These are phyloP conservation scores for Leonotis leonurus DNA, from an alignment of 257 asterid genomes.

Conservation along the genomic window DNA sequence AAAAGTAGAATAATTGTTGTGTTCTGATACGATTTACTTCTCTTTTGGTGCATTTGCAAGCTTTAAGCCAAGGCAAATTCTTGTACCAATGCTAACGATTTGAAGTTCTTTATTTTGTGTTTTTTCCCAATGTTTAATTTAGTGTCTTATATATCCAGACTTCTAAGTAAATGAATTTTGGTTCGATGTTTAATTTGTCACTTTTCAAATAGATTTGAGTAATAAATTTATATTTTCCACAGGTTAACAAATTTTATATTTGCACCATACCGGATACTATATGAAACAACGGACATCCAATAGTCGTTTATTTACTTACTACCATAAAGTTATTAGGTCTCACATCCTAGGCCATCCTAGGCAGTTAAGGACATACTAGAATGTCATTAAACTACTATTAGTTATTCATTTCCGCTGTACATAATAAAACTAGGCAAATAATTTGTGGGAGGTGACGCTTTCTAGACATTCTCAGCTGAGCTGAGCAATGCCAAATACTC, in stretches of 20 bases:
- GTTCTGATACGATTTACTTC: background rate
- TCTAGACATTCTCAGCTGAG: constrained; percentile 21
- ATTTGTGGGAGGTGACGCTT: background rate
- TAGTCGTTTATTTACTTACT: background rate
- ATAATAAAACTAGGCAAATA: background rate
- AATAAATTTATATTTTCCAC: too few species aligned
- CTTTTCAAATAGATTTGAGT: too few species aligned
- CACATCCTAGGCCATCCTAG: background rate
- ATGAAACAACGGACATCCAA: background rate
- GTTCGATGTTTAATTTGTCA: too few species aligned
- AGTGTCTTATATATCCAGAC: too few species aligned
- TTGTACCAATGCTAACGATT: too few species aligned
- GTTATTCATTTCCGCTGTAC: background rate
- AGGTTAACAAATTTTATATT: too few species aligned
- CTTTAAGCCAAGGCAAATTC: too few species aligned
- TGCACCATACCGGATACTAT: too few species aligned
- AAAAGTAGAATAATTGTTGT: background rate
- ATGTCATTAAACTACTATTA: background rate
- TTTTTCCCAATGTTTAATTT: too few species aligned
- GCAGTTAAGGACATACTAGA: background rate
- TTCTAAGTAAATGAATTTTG: too few species aligned
- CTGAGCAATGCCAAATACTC: constrained; percentile 61
- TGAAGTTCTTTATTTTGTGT: too few species aligned
- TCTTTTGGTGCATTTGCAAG: background rate
- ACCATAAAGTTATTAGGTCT: background rate